phyloP scores from a whole-genome alignment of 2,329 filamentous ascomycete species.

The Capronia americana region DNA sequence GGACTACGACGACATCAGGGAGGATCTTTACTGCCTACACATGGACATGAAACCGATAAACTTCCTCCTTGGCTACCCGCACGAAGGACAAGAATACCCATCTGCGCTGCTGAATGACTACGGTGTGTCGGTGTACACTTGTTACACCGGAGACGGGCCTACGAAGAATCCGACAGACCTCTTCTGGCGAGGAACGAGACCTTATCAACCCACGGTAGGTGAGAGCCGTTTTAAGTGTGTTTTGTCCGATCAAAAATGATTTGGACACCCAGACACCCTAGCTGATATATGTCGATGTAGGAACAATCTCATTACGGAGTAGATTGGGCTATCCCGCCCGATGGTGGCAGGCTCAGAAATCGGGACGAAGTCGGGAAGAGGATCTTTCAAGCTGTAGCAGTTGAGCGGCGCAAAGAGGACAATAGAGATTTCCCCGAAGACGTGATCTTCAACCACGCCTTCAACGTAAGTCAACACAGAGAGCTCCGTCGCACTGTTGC shows the following conservation, averaged over 20 bases:
- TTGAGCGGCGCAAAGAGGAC: conserved; percentile 6
- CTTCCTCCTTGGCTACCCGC: conserved; percentile 67
- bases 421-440: background rate
- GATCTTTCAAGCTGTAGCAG: background rate
- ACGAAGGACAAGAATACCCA: conserved; percentile 24
- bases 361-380: background rate
- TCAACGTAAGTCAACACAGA: conserved; percentile 22
- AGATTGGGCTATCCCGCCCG: conserved; percentile 26
- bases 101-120: conserved; percentile 20
- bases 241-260: background rate
- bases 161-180: conserved; percentile 21
- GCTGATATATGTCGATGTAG: conserved; percentile 7
- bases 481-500: background rate
- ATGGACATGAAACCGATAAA: conserved; percentile 97
- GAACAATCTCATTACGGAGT: conserved; percentile 29
- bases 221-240: background rate
- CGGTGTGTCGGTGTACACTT: conserved; percentile 21
- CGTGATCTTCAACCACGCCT: conserved; percentile 19
- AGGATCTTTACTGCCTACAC: conserved; percentile 71
- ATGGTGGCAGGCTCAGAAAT: conserved; percentile 20
- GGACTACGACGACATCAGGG: conserved; percentile 1
- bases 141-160: background rate
- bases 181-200: conserved; percentile 7
- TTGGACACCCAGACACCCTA: background rate
- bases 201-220: background rate